A percentile compares a stretch with the other conserved stretches of the same genome.
These are phyloP conservation scores for Rhinocladiella similis DNA, from an alignment of 2,329 filamentous ascomycete genomes.

Conservation along the genomic window DNA sequence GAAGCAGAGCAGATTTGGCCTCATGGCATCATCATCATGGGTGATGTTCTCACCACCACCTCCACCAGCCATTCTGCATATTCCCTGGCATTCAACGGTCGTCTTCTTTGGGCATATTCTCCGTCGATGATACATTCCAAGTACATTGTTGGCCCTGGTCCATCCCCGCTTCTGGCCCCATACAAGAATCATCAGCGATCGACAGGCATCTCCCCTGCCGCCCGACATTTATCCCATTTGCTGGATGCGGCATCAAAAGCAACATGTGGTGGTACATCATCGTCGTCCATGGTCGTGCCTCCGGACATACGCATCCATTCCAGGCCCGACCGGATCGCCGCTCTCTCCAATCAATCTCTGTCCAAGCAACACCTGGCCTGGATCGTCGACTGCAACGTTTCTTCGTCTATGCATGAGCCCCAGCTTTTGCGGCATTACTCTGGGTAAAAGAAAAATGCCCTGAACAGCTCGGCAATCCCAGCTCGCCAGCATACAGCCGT, in stretches of 20 bases:
- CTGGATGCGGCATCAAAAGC: neutral
- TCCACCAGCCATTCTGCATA: neutral
- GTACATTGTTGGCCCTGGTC: neutral
- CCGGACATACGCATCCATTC: neutral
- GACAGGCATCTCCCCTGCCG: neutral
- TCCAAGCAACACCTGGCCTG: neutral
- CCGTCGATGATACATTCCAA: neutral
- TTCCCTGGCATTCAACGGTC: too few relatives aligned
- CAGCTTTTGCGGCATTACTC: neutral
- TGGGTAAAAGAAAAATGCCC: neutral
- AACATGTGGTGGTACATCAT: too few relatives aligned
- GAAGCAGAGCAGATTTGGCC: neutral
- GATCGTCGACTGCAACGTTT: conserved; percentile 1
- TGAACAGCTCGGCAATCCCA: neutral
- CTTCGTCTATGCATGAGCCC: neutral
- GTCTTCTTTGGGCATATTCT: neutral
- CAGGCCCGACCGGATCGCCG: neutral
- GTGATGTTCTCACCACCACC: neutral
- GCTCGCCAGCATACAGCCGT: neutral
- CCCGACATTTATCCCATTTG: conserved; percentile 22
- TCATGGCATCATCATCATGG: neutral
- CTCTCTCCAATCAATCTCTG: neutral
- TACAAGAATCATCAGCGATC: neutral
- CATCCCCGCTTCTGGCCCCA: conserved; percentile 4
- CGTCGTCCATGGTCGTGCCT: neutral